Evolutionary conservation across 2,329 filamentous ascomycete species (phyloP).

Genomic region (Shiraia bambusicola): DNA sequence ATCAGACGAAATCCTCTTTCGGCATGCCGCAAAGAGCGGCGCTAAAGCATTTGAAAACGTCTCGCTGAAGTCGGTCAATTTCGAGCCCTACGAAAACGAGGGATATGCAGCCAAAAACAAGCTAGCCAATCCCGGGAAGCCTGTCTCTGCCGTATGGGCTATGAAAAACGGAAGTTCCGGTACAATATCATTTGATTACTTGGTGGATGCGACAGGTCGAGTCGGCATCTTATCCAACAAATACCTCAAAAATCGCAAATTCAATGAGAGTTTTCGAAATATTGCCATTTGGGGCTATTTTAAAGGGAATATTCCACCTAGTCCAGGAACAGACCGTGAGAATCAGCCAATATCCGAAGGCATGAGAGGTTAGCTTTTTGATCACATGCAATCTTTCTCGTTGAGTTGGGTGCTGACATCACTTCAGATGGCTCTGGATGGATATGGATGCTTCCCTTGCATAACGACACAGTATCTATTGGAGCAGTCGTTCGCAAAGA

Average conservation of each 20-base stretch:
- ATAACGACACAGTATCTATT: conserved; percentile 44
- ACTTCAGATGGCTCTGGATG: conserved; percentile 51
- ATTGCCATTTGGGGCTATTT: conserved; percentile 55
- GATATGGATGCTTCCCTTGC: conserved; percentile 55
- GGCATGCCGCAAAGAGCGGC: conserved; percentile 28
- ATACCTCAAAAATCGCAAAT: conserved; percentile 52
- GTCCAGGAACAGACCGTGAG: conserved; percentile 34
- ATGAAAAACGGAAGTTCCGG: conserved; percentile 32
- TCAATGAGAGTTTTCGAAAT: conserved; percentile 54
- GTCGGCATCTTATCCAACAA: conserved; percentile 51
- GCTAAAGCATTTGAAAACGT: conserved; percentile 17
- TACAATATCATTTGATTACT: conserved; percentile 49
- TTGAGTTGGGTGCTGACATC: no score
- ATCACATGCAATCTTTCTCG: no score
- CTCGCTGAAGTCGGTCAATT: conserved; percentile 12
- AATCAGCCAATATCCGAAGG: conserved; percentile 51
- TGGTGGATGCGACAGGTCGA: conserved; percentile 55
- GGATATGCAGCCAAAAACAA: conserved; percentile 1
- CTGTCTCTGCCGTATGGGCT: conserved; percentile 12
- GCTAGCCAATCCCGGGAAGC: neutral
- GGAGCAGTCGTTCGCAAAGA: conserved; percentile 10
- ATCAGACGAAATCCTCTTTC: conserved; percentile 31
- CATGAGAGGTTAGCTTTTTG: conserved; percentile 3
- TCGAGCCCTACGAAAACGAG: conserved; percentile 1
- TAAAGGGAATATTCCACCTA: conserved; percentile 41